A percentile compares a stretch with the other conserved stretches of the same genome.
Evolutionary conservation across 352 stramenopile species (phyloP).

Genomic region (Pythium apleroticum): DNA sequence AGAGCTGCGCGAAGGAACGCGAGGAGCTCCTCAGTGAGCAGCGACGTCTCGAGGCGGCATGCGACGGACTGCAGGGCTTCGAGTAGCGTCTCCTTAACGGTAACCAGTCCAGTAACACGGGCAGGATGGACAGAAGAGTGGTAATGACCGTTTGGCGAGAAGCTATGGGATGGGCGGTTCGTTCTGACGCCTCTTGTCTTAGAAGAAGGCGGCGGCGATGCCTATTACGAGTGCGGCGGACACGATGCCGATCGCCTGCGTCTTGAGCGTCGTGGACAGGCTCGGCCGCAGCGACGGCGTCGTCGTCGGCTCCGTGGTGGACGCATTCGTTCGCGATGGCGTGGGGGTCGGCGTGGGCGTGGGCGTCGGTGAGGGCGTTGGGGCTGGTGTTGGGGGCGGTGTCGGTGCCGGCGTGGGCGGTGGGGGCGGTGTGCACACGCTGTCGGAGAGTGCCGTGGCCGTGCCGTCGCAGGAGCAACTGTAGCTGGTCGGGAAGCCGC

Average conservation of each 20-base stretch:
- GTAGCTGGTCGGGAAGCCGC: not conserved
- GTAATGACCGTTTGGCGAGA: too few relatives aligned
- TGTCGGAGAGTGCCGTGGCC: not conserved
- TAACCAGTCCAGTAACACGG: too few relatives aligned
- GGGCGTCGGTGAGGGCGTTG: not conserved
- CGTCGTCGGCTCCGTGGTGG: too few relatives aligned
- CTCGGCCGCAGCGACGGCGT: too few relatives aligned
- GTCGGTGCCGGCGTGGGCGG: not conserved
- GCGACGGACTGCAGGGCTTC: constrained; percentile 2
- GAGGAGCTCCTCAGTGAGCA: not conserved
- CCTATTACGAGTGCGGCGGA: not conserved
- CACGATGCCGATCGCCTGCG: too few relatives aligned
- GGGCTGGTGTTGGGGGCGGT: not conserved
- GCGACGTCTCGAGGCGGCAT: constrained; percentile 2
- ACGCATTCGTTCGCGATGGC: too few relatives aligned
- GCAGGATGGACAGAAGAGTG: too few relatives aligned
- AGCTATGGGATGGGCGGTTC: too few relatives aligned
- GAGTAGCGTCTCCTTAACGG: too few relatives aligned
- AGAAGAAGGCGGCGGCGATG: not conserved
- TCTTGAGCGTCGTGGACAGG: too few relatives aligned
- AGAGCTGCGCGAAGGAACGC: constrained; percentile 2
- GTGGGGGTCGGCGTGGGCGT: too few relatives aligned
- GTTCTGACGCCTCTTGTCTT: too few relatives aligned
- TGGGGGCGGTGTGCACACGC: not conserved
- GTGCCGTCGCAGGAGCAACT: not conserved